Percentiles rank a stretch among this genome's conserved stretches.
Evolutionary conservation across 257 asterid species (phyloP).

Genomic region (Nicotiana benthamiana): DNA sequence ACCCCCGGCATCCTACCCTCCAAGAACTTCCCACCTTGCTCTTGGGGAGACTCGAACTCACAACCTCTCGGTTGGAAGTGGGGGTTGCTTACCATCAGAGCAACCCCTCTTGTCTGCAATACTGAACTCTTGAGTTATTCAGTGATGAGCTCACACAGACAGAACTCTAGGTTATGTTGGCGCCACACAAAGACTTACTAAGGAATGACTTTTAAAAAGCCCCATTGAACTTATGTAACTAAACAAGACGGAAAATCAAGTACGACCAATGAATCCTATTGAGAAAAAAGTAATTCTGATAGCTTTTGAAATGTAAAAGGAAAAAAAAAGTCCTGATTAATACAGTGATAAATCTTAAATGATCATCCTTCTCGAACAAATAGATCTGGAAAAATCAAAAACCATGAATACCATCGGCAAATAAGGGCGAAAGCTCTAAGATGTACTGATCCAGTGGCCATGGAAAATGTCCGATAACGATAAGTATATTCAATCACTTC

Average conservation of each 20-base stretch:
- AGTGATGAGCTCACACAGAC: neutral
- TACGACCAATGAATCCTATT: too few relatives aligned
- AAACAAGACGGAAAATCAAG: too few relatives aligned
- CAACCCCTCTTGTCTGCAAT: too few relatives aligned
- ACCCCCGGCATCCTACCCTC: too few relatives aligned
- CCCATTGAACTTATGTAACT: too few relatives aligned
- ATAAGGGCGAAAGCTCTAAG: neutral
- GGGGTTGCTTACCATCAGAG: too few relatives aligned
- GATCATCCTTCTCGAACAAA: too few relatives aligned
- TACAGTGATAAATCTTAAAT: too few relatives aligned
- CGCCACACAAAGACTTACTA: neutral
- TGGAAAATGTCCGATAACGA: neutral
- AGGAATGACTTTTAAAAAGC: neutral
- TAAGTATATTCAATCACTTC: neutral
- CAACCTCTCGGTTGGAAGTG: too few relatives aligned
- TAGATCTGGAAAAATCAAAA: neutral
- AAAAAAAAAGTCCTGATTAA: neutral
- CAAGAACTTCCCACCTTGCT: too few relatives aligned
- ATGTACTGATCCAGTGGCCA: neutral
- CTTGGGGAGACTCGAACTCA: too few relatives aligned
- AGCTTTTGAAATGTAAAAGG: neutral
- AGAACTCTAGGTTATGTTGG: neutral
- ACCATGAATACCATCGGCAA: neutral
- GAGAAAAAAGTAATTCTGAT: too few relatives aligned
- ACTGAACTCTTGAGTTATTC: neutral